Conservation (phyloP, 257 asterid species). For the Fraxinus quadrangulata region DNA sequence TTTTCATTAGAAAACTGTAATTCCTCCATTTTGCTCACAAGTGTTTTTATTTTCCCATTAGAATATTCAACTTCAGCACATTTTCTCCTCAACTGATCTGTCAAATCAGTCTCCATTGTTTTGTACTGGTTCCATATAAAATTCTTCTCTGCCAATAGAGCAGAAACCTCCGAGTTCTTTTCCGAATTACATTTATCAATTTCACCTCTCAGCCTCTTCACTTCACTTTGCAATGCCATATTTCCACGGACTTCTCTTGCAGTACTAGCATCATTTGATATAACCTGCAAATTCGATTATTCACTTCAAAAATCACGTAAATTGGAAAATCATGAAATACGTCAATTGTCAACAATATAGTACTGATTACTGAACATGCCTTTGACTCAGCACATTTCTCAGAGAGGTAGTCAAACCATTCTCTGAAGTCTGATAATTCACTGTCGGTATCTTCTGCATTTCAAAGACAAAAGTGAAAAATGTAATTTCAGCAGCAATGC, state of each 20-base stretch:
- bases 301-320: not conserved
- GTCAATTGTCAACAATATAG: constrained; percentile 2
- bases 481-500: not conserved
- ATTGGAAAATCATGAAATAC: constrained; percentile 2
- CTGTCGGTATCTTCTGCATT: constrained; percentile 55
- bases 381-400: constrained; percentile 41
- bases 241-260: constrained; percentile 32
- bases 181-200: constrained; percentile 45
- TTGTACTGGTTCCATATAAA: constrained; percentile 80
- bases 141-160: constrained; percentile 64
- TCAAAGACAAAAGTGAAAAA: constrained; percentile 25
- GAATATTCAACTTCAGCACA: constrained; percentile 51
- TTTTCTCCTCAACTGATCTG: constrained; percentile 44
- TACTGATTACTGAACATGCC: constrained; percentile 38
- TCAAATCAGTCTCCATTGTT: constrained; percentile 56
- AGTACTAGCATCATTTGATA: constrained; percentile 30
- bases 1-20: constrained; percentile 45
- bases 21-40: constrained; percentile 50
- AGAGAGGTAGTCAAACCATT: constrained; percentile 48
- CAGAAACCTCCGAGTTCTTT: constrained; percentile 51
- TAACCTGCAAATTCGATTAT: constrained; percentile 46
- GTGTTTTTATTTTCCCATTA: constrained; percentile 50
- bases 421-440: constrained; percentile 62
- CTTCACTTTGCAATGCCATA: constrained; percentile 49
- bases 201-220: constrained; percentile 56